Evolutionary conservation across 2,329 filamentous ascomycete genomes (phyloP).

Genomic region (Sclerotinia spermophila): DNA sequence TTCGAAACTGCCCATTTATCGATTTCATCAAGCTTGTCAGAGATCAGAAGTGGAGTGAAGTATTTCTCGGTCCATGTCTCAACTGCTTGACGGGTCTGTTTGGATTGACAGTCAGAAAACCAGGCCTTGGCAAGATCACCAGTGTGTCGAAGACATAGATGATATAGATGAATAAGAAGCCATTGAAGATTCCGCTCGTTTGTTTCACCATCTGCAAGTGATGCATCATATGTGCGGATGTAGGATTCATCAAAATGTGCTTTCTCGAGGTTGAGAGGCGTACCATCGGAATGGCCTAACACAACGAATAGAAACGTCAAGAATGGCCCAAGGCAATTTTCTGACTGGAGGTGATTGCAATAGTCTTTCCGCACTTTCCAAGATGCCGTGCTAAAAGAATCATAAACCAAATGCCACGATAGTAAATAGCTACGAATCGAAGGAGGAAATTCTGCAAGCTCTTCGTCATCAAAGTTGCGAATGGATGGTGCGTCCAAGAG

Average conservation of each 20-base stretch:
- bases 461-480: constrained; percentile 61
- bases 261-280: constrained; percentile 70
- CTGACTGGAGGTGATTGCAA: constrained; percentile 71
- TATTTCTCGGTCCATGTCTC: constrained; percentile 82
- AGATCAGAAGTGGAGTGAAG: constrained; percentile 69
- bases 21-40: constrained; percentile 63
- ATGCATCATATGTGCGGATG: constrained; percentile 53
- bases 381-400: constrained; percentile 74
- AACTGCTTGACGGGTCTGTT: constrained; percentile 75
- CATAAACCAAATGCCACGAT: constrained; percentile 86
- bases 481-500: constrained; percentile 74
- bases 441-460: constrained; percentile 65
- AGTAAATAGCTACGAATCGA: constrained; percentile 75
- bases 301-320: constrained; percentile 81
- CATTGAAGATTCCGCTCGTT: constrained; percentile 75
- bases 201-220: constrained; percentile 52
- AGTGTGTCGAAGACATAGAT: constrained; percentile 70
- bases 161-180: constrained; percentile 83
- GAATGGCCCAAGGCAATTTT: constrained; percentile 63
- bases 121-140: constrained; percentile 78
- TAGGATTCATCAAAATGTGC: constrained; percentile 56
- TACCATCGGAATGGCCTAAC: constrained; percentile 72
- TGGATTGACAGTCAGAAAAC: constrained; percentile 77
- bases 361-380: constrained; percentile 82
- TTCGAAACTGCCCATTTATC: constrained; percentile 60